Evolutionary conservation across 2,329 filamentous ascomycete species (phyloP), one percentile per base, ranked within the genome.

Genomic region (Venturia oleaginea): DNA sequence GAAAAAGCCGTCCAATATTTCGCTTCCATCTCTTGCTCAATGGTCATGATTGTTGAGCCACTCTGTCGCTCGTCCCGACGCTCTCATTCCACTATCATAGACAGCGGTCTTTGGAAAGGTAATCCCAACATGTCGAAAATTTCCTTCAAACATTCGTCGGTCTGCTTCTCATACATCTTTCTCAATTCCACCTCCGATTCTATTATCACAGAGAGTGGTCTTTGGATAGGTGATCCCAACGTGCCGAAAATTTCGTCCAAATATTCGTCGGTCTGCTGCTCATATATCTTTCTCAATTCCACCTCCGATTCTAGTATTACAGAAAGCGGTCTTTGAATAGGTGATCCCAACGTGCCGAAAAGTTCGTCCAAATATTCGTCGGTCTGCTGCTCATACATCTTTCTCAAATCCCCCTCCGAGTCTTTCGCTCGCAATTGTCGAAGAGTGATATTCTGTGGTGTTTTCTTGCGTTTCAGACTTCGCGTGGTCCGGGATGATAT

Each of bases 381-480:
- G 22, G 72, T 69, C 66, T 70, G 70, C 40, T 70, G 68, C 61
- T 75, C 71, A 62, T 71, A 75, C 5, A 70, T 65, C 30, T 62
- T 67, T 66, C 73, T 71, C 65, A 76, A 64, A 63, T 71, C 73
- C 11, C 71, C 70, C 17, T 75, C 74, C 3, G 71, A 73, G 40
- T 74, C 71, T 63, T 72, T 74, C 7, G 69, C 71, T 63, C 74
- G 65, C 24, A 76, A 61, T 34, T 69, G 69, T 34, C 74, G 71
- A 55, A 76, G 62, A 0, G 69, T 72, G 38, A 73, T 71, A 40
- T 67, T 63, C 64, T 68, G 70, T 2, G 73, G 73, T 7, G 68
- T 68, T 40, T 63, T 57, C 40, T 67, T 70, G 17, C 68, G 67
- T 40, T 42, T 60, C n/a, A 60, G n/a, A 60, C 40, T 60, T 15